phyloP scores from a whole-genome alignment of 306 rosid genomes.

The Pueraria montana region DNA sequence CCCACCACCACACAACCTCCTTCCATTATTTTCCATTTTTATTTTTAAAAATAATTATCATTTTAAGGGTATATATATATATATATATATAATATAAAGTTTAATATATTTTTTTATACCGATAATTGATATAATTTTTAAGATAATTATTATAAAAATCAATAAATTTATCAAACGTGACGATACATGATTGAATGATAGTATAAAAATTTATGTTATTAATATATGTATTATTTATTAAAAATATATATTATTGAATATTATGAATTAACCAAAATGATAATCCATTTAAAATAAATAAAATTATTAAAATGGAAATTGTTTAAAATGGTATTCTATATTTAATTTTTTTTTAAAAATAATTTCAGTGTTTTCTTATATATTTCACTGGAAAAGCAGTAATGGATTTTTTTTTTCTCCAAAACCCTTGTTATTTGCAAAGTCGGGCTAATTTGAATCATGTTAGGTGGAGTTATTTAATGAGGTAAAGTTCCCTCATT shows the following conservation, averaged over 20 bases:
- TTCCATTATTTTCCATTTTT: not conserved
- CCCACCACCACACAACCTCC: constrained; percentile 9
- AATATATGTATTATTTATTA: too few relatives aligned
- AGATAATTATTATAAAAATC: not conserved
- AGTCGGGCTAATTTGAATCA: not conserved
- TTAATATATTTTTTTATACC: too few relatives aligned
- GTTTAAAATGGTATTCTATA: not conserved
- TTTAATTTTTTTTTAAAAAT: not conserved
- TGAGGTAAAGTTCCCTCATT: constrained; percentile 19
- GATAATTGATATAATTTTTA: not conserved
- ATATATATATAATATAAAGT: too few relatives aligned
- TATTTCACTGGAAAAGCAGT: not conserved
- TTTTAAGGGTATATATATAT: not conserved
- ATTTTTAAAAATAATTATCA: not conserved
- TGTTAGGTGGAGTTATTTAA: constrained; percentile 24
- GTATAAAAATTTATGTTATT: too few relatives aligned
- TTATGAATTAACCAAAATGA: not conserved
- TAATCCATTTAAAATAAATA: not conserved
- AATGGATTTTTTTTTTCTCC: not conserved
- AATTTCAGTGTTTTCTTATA: not conserved
- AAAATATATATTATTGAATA: not conserved
- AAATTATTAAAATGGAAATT: not conserved
- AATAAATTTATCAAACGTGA: too few relatives aligned
- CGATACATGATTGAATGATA: not conserved
- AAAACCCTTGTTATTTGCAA: not conserved